Conservation (phyloP, 1,139 yeast species). For the Pichia sp. region DNA sequence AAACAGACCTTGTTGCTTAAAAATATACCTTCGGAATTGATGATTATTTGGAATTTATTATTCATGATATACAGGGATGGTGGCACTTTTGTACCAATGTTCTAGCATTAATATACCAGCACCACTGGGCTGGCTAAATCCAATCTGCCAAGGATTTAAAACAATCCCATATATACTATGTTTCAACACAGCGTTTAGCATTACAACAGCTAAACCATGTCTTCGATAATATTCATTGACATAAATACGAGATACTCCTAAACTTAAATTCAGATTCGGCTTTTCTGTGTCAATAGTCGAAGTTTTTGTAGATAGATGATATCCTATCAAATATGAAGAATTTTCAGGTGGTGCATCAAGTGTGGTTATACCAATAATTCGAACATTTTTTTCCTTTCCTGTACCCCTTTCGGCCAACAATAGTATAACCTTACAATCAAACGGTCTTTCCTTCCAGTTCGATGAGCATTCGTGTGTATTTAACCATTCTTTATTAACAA, state of each 20-base stretch:
- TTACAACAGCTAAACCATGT: constrained; percentile 39
- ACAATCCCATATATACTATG: constrained; percentile 48
- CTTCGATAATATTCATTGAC: constrained; percentile 52
- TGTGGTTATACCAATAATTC: constrained; percentile 50
- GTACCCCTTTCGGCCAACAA: not conserved
- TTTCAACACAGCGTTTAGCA: constrained; percentile 38
- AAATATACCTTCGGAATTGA: not conserved
- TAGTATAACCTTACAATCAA: constrained; percentile 4
- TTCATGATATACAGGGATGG: constrained; percentile 45
- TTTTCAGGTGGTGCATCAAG: constrained; percentile 30
- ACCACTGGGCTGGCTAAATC: constrained; percentile 69
- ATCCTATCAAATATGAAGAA: constrained; percentile 22
- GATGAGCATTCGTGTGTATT: not conserved
- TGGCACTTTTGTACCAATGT: constrained; percentile 44
- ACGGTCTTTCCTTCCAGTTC: constrained; percentile 5
- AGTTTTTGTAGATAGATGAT: constrained; percentile 44
- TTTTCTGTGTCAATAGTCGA: constrained; percentile 32
- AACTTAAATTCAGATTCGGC: constrained; percentile 27
- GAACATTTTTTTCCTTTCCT: constrained; percentile 1
- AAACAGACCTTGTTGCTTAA: too few relatives aligned
- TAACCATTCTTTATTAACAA: constrained; percentile 9
- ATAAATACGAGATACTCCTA: constrained; percentile 63
- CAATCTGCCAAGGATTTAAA: constrained; percentile 40
- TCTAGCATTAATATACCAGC: constrained; percentile 53
- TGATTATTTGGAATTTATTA: not conserved